phyloP scores from a whole-genome alignment of 2,329 filamentous ascomycete species.

The Ophiocordyceps camponoti-rufipedis region DNA sequence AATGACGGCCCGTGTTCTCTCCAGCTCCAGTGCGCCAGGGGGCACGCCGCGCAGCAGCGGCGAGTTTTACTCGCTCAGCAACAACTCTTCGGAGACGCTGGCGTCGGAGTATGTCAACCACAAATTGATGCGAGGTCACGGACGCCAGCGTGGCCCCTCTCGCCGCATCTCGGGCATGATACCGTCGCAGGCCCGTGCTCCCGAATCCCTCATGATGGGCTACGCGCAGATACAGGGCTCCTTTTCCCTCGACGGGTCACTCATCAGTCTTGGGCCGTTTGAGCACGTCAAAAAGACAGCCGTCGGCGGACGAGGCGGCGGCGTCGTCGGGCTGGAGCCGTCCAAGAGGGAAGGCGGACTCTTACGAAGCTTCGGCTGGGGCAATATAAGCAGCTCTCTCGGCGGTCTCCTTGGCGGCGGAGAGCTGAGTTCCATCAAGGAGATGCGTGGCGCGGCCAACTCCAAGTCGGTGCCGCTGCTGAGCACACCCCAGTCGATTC shows the following conservation, averaged over 20 bases:
- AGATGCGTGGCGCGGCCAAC: constrained; percentile 79
- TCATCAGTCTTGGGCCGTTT: constrained; percentile 78
- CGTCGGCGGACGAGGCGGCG: constrained; percentile 69
- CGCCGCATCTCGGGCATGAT: constrained; percentile 27
- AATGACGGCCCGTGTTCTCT: constrained; percentile 48
- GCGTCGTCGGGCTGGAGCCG: constrained; percentile 65
- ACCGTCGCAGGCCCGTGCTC: constrained; percentile 26
- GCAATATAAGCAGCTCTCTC: constrained; percentile 70
- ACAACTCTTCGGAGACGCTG: constrained; percentile 84
- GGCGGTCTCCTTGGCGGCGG: constrained; percentile 72
- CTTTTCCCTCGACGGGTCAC: constrained; percentile 77
- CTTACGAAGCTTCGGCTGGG: constrained; percentile 73
- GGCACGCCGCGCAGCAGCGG: constrained; percentile 79
- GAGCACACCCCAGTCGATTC: constrained; percentile 86
- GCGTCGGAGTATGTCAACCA: constrained; percentile 71
- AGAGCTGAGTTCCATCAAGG: constrained; percentile 83
- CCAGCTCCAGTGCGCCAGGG: constrained; percentile 53
- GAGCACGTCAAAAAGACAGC: constrained; percentile 95
- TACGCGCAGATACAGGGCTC: constrained; percentile 88
- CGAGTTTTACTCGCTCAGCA: constrained; percentile 89
- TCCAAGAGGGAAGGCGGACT: constrained; percentile 60
- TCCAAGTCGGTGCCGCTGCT: constrained; percentile 77
- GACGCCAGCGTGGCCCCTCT: constrained; percentile 22
- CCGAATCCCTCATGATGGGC: constrained; percentile 90
- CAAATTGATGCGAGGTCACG: constrained; percentile 12